Conservation (phyloP, 2,329 filamentous ascomycete species). For the Periglandula ipomoeae region DNA sequence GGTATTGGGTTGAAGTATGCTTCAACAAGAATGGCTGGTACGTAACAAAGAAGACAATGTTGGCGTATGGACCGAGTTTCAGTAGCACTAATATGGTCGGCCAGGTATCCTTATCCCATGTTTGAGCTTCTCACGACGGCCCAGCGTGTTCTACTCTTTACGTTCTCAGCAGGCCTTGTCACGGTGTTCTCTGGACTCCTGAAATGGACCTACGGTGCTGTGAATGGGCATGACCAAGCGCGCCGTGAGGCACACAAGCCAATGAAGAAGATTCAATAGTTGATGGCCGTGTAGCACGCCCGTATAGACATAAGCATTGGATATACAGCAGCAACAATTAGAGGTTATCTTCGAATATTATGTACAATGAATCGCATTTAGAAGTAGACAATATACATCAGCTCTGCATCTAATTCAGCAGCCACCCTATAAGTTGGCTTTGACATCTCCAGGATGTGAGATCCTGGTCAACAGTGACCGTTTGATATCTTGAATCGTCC, state of each 20-base stretch:
- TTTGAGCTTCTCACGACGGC: conserved; percentile 59
- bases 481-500: conserved; percentile 28
- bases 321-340: too few relatives aligned
- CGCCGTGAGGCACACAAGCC: conserved; percentile 19
- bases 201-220: conserved; percentile 58
- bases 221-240: conserved; percentile 48
- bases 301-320: too few relatives aligned
- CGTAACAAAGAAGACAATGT: conserved; percentile 16
- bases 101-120: conserved; percentile 78
- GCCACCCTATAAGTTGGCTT: conserved; percentile 21
- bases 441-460: conserved; percentile 24
- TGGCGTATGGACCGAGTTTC: background rate
- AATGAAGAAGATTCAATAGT: conserved; percentile 22
- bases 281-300: background rate
- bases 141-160: conserved; percentile 62
- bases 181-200: conserved; percentile 58
- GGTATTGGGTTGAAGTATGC: conserved; percentile 70
- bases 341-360: background rate
- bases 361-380: background rate
- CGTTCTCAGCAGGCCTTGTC: conserved; percentile 61
- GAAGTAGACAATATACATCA: background rate
- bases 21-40: conserved; percentile 57
- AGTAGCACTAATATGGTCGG: background rate
- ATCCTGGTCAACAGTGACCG: conserved; percentile 23
- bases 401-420: background rate